phyloP scores from a whole-genome alignment of 441 rosid species.

The Populus hybrid region DNA sequence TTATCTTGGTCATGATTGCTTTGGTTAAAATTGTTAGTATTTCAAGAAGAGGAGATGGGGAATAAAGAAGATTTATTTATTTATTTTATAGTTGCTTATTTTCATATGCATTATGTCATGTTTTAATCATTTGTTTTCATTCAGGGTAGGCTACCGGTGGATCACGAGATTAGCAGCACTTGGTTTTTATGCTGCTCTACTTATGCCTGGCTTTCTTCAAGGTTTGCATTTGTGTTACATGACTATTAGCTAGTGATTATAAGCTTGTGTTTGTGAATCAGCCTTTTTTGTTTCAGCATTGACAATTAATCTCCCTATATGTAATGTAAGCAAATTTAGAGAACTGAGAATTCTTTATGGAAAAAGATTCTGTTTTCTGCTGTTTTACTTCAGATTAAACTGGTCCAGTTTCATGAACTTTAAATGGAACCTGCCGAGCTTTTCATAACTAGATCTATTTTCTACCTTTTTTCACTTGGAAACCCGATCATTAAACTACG shows the following conservation, averaged over 20 bases:
- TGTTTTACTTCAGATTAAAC: too few relatives aligned
- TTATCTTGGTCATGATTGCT: background rate
- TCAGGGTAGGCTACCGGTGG: conserved; percentile 95
- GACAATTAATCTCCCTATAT: too few relatives aligned
- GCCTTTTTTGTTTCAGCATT: background rate
- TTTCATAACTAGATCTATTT: too few relatives aligned
- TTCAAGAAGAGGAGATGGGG: background rate
- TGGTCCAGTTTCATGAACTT: too few relatives aligned
- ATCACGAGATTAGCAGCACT: conserved; percentile 53
- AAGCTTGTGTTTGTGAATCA: background rate
- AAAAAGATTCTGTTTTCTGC: too few relatives aligned
- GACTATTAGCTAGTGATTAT: background rate
- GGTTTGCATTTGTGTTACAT: conserved; percentile 38
- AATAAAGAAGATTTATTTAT: background rate
- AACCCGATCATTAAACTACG: too few relatives aligned
- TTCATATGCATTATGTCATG: conserved; percentile 6
- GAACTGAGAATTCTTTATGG: too few relatives aligned
- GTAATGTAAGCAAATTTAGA: too few relatives aligned
- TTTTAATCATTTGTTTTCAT: conserved; percentile 35
- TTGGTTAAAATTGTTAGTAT: conserved; percentile 1
- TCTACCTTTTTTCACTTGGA: too few relatives aligned
- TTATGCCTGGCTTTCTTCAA: conserved; percentile 93
- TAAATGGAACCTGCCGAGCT: too few relatives aligned
- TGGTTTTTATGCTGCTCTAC: conserved; percentile 51
- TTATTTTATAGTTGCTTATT: background rate